Evolutionary conservation across 2,329 filamentous ascomycete genomes (phyloP).

Genomic region (Erysiphe pulchra): DNA sequence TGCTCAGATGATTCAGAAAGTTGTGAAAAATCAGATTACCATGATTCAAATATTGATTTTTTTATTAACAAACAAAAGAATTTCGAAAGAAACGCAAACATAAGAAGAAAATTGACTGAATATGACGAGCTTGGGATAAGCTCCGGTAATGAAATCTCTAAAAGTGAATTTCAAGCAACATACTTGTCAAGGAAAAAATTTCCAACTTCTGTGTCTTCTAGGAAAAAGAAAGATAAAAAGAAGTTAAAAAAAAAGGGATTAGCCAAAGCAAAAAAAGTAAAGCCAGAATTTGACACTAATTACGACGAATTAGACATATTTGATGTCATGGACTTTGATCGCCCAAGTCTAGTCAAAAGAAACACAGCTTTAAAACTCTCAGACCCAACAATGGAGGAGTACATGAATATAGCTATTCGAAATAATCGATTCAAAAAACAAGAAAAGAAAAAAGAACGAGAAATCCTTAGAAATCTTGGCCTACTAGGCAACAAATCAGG

Average conservation of each 20-base stretch:
- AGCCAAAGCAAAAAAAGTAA: slow-evolving; percentile 14
- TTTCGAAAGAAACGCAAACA: neutral
- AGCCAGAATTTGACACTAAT: slow-evolving; percentile 22
- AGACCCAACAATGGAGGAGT: slow-evolving; percentile 39
- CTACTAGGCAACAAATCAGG: slow-evolving; percentile 31
- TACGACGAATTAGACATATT: slow-evolving; percentile 35
- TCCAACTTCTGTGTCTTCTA: neutral
- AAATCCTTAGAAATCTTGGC: slow-evolving; percentile 38
- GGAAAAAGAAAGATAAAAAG: slow-evolving; percentile 1
- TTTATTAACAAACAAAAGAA: too few relatives aligned
- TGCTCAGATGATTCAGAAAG: too few relatives aligned
- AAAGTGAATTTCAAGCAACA: neutral
- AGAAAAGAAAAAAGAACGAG: slow-evolving; percentile 40
- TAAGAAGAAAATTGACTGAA: slow-evolving; percentile 20
- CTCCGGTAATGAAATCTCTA: slow-evolving; percentile 21
- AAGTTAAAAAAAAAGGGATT: slow-evolving; percentile 6
- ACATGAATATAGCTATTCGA: slow-evolving; percentile 32
- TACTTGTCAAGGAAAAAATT: neutral
- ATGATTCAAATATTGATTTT: too few relatives aligned
- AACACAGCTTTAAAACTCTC: slow-evolving; percentile 26
- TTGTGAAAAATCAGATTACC: too few relatives aligned
- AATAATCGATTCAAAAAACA: slow-evolving; percentile 49
- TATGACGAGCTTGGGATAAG: slow-evolving; percentile 37
- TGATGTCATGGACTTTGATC: slow-evolving; percentile 47
- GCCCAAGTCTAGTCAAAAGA: slow-evolving; percentile 35